phyloP scores from a whole-genome alignment of 805 yeast genomes.

The Kluyveromyces wickerhamii region DNA sequence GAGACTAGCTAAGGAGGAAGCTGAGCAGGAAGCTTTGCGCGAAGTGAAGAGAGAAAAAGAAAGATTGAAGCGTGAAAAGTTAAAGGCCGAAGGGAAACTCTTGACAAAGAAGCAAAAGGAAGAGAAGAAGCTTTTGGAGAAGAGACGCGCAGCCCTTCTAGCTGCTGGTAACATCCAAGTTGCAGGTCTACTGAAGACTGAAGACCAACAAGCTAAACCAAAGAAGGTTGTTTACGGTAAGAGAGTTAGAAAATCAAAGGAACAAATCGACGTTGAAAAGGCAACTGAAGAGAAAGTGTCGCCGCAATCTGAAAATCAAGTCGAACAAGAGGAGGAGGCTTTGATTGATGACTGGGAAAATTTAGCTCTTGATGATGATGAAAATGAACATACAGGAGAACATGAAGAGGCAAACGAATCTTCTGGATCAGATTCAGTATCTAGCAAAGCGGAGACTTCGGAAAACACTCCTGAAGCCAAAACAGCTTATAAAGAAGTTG shows the following conservation, averaged over 20 bases:
- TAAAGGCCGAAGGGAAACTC: constrained; percentile 92
- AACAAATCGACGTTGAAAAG: constrained; percentile 24
- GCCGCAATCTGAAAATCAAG: constrained; percentile 17
- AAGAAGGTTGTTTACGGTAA: constrained; percentile 65
- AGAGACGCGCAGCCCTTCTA: constrained; percentile 79
- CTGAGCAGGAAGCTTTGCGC: constrained; percentile 48
- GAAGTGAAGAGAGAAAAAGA: constrained; percentile 79
- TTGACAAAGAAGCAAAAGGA: constrained; percentile 93
- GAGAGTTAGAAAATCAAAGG: constrained; percentile 49
- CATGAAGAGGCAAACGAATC: constrained; percentile 15
- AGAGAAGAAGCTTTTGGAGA: constrained; percentile 76
- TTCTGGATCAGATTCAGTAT: constrained; percentile 9
- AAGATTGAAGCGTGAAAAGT: constrained; percentile 76
- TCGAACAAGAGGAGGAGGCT: constrained; percentile 42
- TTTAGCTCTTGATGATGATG: constrained; percentile 50
- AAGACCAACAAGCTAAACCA: constrained; percentile 34
- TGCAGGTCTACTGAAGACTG: constrained; percentile 53
- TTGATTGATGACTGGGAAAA: constrained; percentile 84
- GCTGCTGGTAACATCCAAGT: constrained; percentile 65
- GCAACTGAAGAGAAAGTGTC: constrained; percentile 18
- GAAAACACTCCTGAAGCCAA: constrained; percentile 5
- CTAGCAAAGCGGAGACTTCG: constrained; percentile 18
- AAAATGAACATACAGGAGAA: constrained; percentile 33
- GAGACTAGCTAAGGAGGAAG: constrained; percentile 35
- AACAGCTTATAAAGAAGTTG: constrained; percentile 21